A percentile compares a stretch with the other conserved stretches of the same genome.
phyloP scores from a whole-genome alignment of 2,329 filamentous ascomycete genomes.

The Hymenoscyphus fraxineus region DNA sequence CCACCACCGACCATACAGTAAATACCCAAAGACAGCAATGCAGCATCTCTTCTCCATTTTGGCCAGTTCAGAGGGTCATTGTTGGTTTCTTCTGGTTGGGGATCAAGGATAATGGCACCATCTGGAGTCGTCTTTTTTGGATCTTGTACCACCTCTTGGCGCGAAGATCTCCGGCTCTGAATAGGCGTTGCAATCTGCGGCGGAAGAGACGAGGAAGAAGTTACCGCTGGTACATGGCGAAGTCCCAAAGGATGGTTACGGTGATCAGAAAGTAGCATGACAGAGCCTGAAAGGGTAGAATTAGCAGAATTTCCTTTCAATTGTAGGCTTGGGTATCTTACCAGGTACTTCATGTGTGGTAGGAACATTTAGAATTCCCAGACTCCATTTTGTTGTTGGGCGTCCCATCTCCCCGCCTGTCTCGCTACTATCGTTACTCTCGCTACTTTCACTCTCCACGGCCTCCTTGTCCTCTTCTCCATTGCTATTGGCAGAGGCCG shows the following conservation, averaged over 20 bases:
- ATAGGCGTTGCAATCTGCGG: slow-evolving; percentile 14
- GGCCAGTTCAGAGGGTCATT: slow-evolving; percentile 96
- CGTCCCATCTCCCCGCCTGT: background rate
- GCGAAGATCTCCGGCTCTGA: slow-evolving; percentile 18
- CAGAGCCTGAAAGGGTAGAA: slow-evolving; percentile 45
- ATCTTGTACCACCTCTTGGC: slow-evolving; percentile 18
- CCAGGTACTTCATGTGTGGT: slow-evolving; percentile 84
- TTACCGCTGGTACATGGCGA: slow-evolving; percentile 53
- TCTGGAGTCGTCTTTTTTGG: slow-evolving; percentile 74
- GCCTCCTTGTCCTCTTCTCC: slow-evolving; percentile 4
- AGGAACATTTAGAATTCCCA: slow-evolving; percentile 81
- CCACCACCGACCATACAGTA: slow-evolving; percentile 93
- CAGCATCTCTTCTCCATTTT: slow-evolving; percentile 71
- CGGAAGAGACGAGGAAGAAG: slow-evolving; percentile 50
- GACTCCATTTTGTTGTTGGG: slow-evolving; percentile 46
- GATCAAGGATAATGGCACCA: slow-evolving; percentile 81
- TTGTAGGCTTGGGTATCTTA: slow-evolving; percentile 38
- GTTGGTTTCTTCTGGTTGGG: slow-evolving; percentile 83
- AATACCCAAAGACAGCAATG: slow-evolving; percentile 77
- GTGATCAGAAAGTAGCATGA: slow-evolving; percentile 52
- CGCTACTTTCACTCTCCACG: background rate
- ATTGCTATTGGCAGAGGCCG: slow-evolving; percentile 17
- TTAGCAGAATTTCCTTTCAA: background rate
- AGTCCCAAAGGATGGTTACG: slow-evolving; percentile 58
- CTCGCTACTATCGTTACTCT: background rate